A percentile compares a stretch with the other conserved stretches of the same genome.
Conservation (phyloP, 2,329 filamentous ascomycete species). For the Sarocladium brachiariae region DNA sequence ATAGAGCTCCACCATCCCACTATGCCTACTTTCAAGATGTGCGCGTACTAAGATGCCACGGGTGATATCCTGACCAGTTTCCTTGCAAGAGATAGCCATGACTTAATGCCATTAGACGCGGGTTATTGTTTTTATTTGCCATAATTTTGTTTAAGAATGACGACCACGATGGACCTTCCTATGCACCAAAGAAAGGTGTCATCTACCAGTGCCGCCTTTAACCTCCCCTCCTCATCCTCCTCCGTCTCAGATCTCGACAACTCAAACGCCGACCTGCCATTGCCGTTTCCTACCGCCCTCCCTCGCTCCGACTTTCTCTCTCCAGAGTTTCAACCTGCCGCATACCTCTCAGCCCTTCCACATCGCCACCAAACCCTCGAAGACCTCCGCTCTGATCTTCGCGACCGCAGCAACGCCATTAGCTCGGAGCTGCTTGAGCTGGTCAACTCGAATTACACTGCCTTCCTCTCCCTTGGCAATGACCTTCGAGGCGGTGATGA, state of each 20-base stretch:
- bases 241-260: slow-evolving; percentile 29
- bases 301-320: slow-evolving; percentile 76
- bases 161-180: neutral
- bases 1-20: slow-evolving; percentile 10
- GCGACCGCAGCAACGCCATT: slow-evolving; percentile 71
- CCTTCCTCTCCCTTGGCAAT: slow-evolving; percentile 77
- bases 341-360: slow-evolving; percentile 72
- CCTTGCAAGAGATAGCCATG: neutral
- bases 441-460: slow-evolving; percentile 90
- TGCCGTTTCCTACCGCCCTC: slow-evolving; percentile 85
- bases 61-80: too few relatives aligned
- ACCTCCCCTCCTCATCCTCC: slow-evolving; percentile 20
- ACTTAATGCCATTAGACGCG: neutral
- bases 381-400: slow-evolving; percentile 80
- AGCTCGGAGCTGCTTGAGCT: slow-evolving; percentile 85
- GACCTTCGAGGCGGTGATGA: slow-evolving; percentile 85
- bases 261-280: slow-evolving; percentile 48
- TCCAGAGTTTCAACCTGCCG: slow-evolving; percentile 68
- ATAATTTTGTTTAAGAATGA: too few relatives aligned
- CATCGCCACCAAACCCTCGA: slow-evolving; percentile 94
- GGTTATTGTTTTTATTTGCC: too few relatives aligned
- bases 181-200: neutral
- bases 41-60: neutral
- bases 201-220: slow-evolving; percentile 15
- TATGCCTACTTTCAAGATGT: too few relatives aligned